Conservation (phyloP, 805 yeast species). For the Suhomyces vadensis region DNA sequence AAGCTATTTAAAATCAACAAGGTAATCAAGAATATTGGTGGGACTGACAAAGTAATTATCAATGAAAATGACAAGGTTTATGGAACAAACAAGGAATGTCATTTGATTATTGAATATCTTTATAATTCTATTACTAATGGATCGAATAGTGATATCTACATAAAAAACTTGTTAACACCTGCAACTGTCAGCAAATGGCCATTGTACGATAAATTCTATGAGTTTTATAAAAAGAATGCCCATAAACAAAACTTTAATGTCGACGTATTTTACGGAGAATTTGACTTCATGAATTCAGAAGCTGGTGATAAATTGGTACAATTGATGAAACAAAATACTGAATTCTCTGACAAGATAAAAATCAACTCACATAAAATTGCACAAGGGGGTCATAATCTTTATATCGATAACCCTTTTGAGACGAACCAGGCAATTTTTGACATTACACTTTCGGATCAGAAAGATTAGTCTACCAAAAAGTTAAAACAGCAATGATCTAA, state of each 20-base stretch:
- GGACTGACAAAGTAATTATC: conserved; percentile 23
- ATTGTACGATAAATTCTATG: conserved; percentile 54
- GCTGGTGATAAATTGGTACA: conserved; percentile 48
- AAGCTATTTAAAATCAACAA: conserved; percentile 42
- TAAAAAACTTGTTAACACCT: conserved; percentile 54
- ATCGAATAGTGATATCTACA: conserved; percentile 39
- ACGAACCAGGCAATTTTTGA: conserved; percentile 23
- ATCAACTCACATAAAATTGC: conserved; percentile 26
- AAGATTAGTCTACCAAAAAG: neutral
- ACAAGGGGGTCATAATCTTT: conserved; percentile 47
- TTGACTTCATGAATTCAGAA: conserved; percentile 69
- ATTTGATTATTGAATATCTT: conserved; percentile 39
- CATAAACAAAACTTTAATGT: conserved; percentile 27
- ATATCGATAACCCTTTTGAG: conserved; percentile 47
- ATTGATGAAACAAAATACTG: neutral
- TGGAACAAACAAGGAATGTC: conserved; percentile 40
- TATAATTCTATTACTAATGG: conserved; percentile 43
- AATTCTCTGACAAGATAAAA: conserved; percentile 14
- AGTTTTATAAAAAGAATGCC: conserved; percentile 26
- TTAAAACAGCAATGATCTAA: too few relatives aligned
- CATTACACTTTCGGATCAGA: conserved; percentile 14
- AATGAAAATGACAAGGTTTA: conserved; percentile 33
- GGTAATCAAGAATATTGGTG: conserved; percentile 34
- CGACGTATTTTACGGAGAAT: conserved; percentile 63
- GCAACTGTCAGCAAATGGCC: conserved; percentile 68